phyloP scores from a whole-genome alignment of 2,329 filamentous ascomycete species.

The Aspergillus neoniger region DNA sequence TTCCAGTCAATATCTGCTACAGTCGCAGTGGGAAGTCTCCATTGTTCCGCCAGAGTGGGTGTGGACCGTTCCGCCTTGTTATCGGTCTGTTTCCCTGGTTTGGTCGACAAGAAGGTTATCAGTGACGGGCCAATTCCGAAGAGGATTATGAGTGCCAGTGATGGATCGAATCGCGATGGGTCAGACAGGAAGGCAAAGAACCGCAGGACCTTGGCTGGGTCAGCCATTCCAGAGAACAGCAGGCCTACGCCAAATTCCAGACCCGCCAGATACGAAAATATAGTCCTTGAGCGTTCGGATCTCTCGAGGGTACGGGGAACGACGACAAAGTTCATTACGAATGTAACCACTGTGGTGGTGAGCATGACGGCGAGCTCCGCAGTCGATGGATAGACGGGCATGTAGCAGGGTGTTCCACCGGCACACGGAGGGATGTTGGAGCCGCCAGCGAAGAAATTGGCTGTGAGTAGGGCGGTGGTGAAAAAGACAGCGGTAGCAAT shows the following conservation, averaged over 20 bases:
- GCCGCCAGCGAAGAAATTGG: slow-evolving; percentile 38
- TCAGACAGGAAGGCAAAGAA: slow-evolving; percentile 52
- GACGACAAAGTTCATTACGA: slow-evolving; percentile 37
- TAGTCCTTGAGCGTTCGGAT: slow-evolving; percentile 34
- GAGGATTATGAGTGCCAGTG: slow-evolving; percentile 51
- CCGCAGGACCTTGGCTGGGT: slow-evolving; percentile 52
- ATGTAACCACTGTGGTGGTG: slow-evolving; percentile 31
- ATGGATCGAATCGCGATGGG: slow-evolving; percentile 52
- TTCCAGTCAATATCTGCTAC: slow-evolving; percentile 51
- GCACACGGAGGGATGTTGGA: slow-evolving; percentile 45
- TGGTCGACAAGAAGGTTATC: slow-evolving; percentile 33
- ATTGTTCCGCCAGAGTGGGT: slow-evolving; percentile 46
- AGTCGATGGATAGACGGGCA: slow-evolving; percentile 45
- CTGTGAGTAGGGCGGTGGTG: slow-evolving; percentile 45
- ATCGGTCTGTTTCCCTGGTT: slow-evolving; percentile 29
- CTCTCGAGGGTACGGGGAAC: slow-evolving; percentile 33
- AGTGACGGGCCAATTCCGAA: slow-evolving; percentile 54
- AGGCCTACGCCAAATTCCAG: slow-evolving; percentile 55
- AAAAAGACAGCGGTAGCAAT: slow-evolving; percentile 51
- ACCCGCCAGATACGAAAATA: slow-evolving; percentile 50
- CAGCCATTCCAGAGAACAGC: slow-evolving; percentile 54
- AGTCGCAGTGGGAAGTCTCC: slow-evolving; percentile 48
- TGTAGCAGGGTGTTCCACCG: slow-evolving; percentile 48
- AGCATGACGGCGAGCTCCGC: slow-evolving; percentile 39
- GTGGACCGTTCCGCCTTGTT: slow-evolving; percentile 27